These are phyloP conservation scores for Trichophyton rubrum DNA, from an alignment of 2,329 filamentous ascomycete species.

Conservation along the genomic window DNA sequence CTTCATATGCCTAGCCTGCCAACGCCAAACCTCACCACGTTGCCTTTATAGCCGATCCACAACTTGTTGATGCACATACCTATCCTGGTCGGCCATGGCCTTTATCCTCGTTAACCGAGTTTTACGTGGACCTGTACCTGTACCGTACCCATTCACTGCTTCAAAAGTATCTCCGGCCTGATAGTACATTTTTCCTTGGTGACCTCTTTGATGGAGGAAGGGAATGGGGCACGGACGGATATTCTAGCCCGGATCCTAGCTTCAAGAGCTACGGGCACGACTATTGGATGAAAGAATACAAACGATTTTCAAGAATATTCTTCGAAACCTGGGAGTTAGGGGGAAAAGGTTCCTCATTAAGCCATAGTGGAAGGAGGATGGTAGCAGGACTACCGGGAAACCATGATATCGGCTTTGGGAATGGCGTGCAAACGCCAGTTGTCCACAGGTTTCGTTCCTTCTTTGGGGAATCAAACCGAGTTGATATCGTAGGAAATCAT, in stretches of 20 bases:
- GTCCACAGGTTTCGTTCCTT: constrained; percentile 73
- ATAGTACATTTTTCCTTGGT: constrained; percentile 81
- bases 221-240: constrained; percentile 71
- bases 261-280: constrained; percentile 63
- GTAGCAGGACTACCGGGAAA: constrained; percentile 84
- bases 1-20: constrained; percentile 46
- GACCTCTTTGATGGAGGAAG: constrained; percentile 92
- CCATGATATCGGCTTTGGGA: constrained; percentile 85
- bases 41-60: constrained; percentile 76
- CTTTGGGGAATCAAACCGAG: constrained; percentile 82
- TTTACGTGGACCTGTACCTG: constrained; percentile 82
- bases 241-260: constrained; percentile 50
- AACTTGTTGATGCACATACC: constrained; percentile 88
- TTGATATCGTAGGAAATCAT: constrained; percentile 89
- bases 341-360: constrained; percentile 42
- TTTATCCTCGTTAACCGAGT: constrained; percentile 51
- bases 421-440: constrained; percentile 67
- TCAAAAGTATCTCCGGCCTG: constrained; percentile 63
- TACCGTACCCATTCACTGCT: constrained; percentile 68
- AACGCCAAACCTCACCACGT: constrained; percentile 71
- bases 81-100: constrained; percentile 74
- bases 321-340: constrained; percentile 54
- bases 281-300: constrained; percentile 80
- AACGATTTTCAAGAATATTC: constrained; percentile 77
- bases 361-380: constrained; percentile 59